phyloP scores from a whole-genome alignment of 768 basidiomycete species.

The Nidularia pulvinata region DNA sequence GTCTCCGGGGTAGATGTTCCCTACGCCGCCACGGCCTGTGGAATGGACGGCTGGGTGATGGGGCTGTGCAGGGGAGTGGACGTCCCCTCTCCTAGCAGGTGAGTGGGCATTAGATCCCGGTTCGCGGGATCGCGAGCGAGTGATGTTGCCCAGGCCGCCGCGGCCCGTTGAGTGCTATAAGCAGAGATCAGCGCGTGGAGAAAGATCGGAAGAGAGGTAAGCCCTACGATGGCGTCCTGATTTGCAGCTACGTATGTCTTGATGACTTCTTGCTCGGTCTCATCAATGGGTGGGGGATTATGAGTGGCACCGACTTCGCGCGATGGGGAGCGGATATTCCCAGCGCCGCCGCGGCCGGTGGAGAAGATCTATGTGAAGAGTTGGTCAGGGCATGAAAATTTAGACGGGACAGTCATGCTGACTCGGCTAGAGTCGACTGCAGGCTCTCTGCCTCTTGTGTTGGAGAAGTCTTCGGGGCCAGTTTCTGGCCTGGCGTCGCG shows the following conservation, averaged over 20 bases:
- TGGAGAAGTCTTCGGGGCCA: conserved; percentile 55
- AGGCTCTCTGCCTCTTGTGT: conserved; percentile 63
- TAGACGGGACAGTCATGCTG: not conserved
- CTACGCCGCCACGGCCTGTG: conserved; percentile 63
- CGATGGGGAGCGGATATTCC: conserved; percentile 84
- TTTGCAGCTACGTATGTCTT: conserved; percentile 25
- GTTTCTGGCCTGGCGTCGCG: conserved; percentile 38
- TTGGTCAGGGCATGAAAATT: not conserved
- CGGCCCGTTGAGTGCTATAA: conserved; percentile 60
- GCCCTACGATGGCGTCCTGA: conserved; percentile 31
- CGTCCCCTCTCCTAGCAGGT: not conserved
- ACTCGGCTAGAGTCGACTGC: conserved; percentile 15
- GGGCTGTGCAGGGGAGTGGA: not conserved
- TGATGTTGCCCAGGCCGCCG: conserved; percentile 67
- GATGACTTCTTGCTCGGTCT: conserved; percentile 39
- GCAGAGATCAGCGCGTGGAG: not conserved
- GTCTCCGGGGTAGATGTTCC: conserved; percentile 46
- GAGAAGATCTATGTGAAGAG: conserved; percentile 35
- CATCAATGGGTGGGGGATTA: conserved; percentile 21
- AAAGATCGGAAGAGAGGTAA: not conserved
- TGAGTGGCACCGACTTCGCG: conserved; percentile 35
- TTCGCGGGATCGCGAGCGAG: conserved; percentile 54
- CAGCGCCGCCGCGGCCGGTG: conserved; percentile 80
- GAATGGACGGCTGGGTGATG: conserved; percentile 31
- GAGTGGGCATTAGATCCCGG: conserved; percentile 9